These are phyloP conservation scores for Hyaloscypha variabilis DNA, from an alignment of 495 filamentous ascomycete genomes.

Conservation along the genomic window DNA sequence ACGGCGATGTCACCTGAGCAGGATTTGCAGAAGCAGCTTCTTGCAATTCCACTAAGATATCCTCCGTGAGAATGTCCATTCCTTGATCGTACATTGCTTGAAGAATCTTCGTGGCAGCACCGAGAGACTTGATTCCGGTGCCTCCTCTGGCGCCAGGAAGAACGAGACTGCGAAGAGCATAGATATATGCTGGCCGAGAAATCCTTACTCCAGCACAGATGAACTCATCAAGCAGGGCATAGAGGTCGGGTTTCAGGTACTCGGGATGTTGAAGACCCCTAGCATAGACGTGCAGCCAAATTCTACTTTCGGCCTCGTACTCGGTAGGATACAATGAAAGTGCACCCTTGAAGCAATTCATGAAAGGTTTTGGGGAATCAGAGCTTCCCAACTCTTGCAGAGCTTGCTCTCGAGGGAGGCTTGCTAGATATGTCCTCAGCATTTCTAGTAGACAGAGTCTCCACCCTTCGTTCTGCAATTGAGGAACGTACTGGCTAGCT, in stretches of 20 bases:
- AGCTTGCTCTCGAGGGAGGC: slow-evolving; percentile 36
- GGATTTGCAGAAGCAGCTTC: slow-evolving; percentile 25
- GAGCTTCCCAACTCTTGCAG: slow-evolving; percentile 43
- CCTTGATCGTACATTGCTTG: slow-evolving; percentile 48
- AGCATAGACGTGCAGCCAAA: slow-evolving; percentile 44
- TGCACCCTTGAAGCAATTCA: slow-evolving; percentile 46
- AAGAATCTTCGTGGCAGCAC: slow-evolving; percentile 34
- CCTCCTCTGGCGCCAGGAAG: neutral
- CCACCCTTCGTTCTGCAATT: slow-evolving; percentile 21
- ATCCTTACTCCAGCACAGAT: slow-evolving; percentile 39
- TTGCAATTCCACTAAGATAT: slow-evolving; percentile 47
- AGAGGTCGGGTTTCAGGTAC: slow-evolving; percentile 41
- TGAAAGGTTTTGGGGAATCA: slow-evolving; percentile 43
- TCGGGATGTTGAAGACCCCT: slow-evolving; percentile 40
- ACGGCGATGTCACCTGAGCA: neutral
- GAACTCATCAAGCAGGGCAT: slow-evolving; percentile 36
- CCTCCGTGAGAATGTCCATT: slow-evolving; percentile 44
- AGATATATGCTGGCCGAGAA: slow-evolving; percentile 38
- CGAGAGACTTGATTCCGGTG: neutral
- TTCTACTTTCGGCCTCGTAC: slow-evolving; percentile 34
- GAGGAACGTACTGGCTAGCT: slow-evolving; percentile 8
- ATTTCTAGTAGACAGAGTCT: slow-evolving; percentile 25
- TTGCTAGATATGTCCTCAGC: slow-evolving; percentile 41
- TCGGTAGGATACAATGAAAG: slow-evolving; percentile 34
- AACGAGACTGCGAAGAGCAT: slow-evolving; percentile 43